Conservation (phyloP, 1,284 basidiomycete species). For the Cystobasidiaceae sp. region DNA sequence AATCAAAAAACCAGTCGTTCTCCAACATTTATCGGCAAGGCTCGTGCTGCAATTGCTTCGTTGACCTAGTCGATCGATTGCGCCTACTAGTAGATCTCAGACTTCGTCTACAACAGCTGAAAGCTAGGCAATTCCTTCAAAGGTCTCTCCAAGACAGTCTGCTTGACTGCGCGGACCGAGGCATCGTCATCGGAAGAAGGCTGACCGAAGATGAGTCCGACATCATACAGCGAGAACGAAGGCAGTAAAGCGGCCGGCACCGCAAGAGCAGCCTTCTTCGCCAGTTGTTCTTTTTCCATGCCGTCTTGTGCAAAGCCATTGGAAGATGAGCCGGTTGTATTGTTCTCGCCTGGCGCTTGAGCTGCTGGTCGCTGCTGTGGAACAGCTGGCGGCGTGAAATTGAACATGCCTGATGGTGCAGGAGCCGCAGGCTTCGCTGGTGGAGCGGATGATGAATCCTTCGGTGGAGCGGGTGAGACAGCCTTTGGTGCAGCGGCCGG, state of each 20-base stretch:
- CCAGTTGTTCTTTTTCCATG: not conserved
- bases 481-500: too few species aligned
- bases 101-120: slow-evolving; percentile 4
- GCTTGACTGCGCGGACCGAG: slow-evolving; percentile 2
- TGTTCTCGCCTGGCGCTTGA: too few species aligned
- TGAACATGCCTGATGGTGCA: too few species aligned
- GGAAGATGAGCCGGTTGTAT: too few species aligned
- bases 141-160: slow-evolving; percentile 16
- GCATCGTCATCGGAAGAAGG: not conserved
- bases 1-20: too few species aligned
- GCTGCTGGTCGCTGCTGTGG: too few species aligned
- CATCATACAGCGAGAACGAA: slow-evolving; percentile 8
- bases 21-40: too few species aligned
- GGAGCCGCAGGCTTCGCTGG: not conserved
- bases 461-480: too few species aligned
- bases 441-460: not conserved
- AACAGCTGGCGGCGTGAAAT: too few species aligned
- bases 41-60: not conserved
- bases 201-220: not conserved
- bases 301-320: too few species aligned
- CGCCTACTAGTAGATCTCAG: not conserved
- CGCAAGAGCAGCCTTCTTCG: slow-evolving; percentile 2
- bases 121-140: not conserved
- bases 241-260: slow-evolving; percentile 7
- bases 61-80: too few species aligned